phyloP scores from a whole-genome alignment of 129 eudicot genomes.

The Escallonia rubra region DNA sequence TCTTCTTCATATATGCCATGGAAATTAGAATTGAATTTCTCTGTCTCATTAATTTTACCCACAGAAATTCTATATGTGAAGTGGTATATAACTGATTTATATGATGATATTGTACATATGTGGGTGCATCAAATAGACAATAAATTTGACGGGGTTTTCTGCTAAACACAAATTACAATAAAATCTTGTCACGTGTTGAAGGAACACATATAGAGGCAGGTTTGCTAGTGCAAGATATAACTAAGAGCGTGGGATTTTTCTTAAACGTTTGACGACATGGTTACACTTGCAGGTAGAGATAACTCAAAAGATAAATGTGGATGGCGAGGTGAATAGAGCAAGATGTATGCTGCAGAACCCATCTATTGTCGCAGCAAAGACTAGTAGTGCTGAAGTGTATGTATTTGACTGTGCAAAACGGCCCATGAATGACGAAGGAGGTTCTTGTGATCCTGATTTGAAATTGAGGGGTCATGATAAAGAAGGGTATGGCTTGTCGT shows the following conservation, averaged over 20 bases:
- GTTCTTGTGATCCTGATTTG: conserved; percentile 67
- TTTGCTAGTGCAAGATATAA: background rate
- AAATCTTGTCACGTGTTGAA: too few species aligned
- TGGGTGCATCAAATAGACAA: too few species aligned
- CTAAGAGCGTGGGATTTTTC: background rate
- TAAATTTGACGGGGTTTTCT: too few species aligned
- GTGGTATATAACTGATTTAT: too few species aligned
- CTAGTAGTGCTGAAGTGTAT: conserved; percentile 65
- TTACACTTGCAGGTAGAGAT: conserved; percentile 59
- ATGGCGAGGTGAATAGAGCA: conserved; percentile 96
- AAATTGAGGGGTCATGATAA: conserved; percentile 84
- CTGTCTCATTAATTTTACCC: too few species aligned
- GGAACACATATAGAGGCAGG: background rate
- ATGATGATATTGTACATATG: too few species aligned
- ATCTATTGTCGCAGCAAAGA: conserved; percentile 82
- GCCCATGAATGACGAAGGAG: conserved; percentile 38
- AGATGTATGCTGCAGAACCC: conserved; percentile 75
- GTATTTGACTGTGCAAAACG: conserved; percentile 59
- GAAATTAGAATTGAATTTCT: too few species aligned
- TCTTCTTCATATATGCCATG: too few species aligned
- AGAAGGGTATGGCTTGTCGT: conserved; percentile 94
- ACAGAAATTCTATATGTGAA: too few species aligned
- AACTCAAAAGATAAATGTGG: conserved; percentile 66
- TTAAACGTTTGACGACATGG: background rate
- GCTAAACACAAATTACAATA: too few species aligned